Conservation (phyloP, 1,284 basidiomycete species). For the Sanghuangporus sanghuang region DNA sequence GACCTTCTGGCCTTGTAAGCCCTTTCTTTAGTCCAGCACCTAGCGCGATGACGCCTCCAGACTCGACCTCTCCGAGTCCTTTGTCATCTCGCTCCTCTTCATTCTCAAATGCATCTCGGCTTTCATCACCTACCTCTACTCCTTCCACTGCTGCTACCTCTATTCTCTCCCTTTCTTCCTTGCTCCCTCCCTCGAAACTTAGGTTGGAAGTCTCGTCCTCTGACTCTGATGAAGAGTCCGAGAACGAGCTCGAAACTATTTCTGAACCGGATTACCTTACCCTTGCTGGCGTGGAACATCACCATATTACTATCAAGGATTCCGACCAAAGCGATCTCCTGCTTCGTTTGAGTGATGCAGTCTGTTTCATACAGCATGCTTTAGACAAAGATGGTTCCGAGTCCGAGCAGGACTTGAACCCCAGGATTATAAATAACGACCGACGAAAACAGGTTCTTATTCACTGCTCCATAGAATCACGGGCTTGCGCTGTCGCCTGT, state of each 20-base stretch:
- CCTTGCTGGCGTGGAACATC: slow-evolving; percentile 28
- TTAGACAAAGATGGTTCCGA: background rate
- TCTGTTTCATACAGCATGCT: slow-evolving; percentile 32
- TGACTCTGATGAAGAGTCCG: slow-evolving; percentile 5
- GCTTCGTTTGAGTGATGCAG: slow-evolving; percentile 37
- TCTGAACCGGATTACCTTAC: slow-evolving; percentile 3
- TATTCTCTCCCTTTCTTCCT: slow-evolving; percentile 1
- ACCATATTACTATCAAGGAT: slow-evolving; percentile 36
- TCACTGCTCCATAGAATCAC: slow-evolving; percentile 14
- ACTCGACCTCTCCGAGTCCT: slow-evolving; percentile 8
- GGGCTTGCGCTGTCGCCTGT: slow-evolving; percentile 11
- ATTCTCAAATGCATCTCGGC: slow-evolving; percentile 7
- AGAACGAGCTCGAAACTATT: background rate
- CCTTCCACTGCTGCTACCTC: slow-evolving; percentile 15
- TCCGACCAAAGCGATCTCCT: slow-evolving; percentile 35
- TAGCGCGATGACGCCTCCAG: background rate
- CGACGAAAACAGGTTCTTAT: slow-evolving; percentile 6
- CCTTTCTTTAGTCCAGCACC: background rate
- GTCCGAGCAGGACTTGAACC: background rate
- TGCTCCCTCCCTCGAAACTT: slow-evolving; percentile 7
- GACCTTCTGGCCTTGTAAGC: background rate
- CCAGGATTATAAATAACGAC: background rate
- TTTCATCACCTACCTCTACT: background rate
- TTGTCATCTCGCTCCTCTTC: slow-evolving; percentile 17
- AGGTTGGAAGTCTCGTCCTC: slow-evolving; percentile 1